Evolutionary conservation across 23 red algal species (phyloP).

Genomic region (Cyanidioschyzon merolae): DNA sequence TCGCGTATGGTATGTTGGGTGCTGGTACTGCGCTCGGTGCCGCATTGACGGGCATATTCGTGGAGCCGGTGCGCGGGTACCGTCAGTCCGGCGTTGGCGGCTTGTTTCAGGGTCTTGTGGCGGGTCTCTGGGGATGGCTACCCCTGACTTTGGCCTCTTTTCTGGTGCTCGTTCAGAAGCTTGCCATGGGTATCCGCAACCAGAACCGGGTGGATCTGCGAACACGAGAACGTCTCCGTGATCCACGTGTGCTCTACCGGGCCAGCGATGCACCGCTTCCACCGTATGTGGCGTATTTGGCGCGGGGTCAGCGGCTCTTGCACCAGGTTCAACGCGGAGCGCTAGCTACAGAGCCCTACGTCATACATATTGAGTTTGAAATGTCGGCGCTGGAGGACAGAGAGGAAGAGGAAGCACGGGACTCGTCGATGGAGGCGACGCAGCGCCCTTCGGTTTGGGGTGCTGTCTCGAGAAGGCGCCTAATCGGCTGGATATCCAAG

Average conservation of each 20-base stretch:
- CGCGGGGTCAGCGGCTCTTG: conserved; percentile 5
- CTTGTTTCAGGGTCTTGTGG: not conserved
- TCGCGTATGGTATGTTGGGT: not conserved
- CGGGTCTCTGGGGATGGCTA: conserved; percentile 8
- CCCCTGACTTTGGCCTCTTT: not conserved
- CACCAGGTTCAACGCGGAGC: not conserved
- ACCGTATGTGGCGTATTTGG: conserved; percentile 3
- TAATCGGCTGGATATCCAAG: too few species aligned
- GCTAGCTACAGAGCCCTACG: not conserved
- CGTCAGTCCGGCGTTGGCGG: not conserved
- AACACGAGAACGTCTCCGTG: not conserved
- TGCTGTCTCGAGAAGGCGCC: too few species aligned
- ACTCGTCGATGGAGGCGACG: too few species aligned
- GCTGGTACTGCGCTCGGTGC: not conserved
- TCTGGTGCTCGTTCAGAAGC: not conserved
- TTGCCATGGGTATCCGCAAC: not conserved
- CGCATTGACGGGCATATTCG: not conserved
- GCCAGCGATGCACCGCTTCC: not conserved
- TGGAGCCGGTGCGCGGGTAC: conserved; percentile 12
- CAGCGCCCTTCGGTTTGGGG: too few species aligned
- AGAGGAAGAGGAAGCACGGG: too few species aligned
- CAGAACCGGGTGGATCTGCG: conserved; percentile 5
- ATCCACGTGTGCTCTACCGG: not conserved
- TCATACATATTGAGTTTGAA: not conserved
- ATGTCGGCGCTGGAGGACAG: not conserved